These are phyloP conservation scores for Fonsecaea erecta DNA, from an alignment of 2,329 filamentous ascomycete genomes.

Conservation along the genomic window DNA sequence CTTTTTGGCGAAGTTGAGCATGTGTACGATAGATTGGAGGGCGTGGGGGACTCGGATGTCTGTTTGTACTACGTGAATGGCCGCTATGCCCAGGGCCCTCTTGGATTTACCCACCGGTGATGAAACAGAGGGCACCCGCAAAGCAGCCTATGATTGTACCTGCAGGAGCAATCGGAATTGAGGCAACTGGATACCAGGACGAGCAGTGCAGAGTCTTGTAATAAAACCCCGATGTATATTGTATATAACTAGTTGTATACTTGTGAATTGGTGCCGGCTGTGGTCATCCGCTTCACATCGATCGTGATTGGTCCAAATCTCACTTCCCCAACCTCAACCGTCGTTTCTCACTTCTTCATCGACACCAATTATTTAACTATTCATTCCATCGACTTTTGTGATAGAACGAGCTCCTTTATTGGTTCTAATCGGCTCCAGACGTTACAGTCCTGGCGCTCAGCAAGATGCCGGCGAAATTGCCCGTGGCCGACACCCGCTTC, in stretches of 20 bases:
- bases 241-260: neutral
- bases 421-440: neutral
- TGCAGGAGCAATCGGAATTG: neutral
- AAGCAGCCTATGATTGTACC: neutral
- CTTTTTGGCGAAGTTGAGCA: slow-evolving; percentile 49
- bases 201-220: neutral
- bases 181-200: neutral
- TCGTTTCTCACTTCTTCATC: neutral
- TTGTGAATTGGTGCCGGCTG: neutral
- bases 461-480: slow-evolving; percentile 24
- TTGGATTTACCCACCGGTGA: neutral
- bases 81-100: neutral
- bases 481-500: neutral
- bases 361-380: neutral
- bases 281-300: neutral
- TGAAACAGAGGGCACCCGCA: neutral
- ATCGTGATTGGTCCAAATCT: slow-evolving; percentile 4
- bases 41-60: neutral
- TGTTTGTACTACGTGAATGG: slow-evolving; percentile 16
- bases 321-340: neutral
- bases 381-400: neutral
- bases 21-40: neutral
- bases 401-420: neutral
- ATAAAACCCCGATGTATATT: too few species aligned
- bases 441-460: neutral